phyloP scores from a whole-genome alignment of 345 rosid genomes.

The Aurinia saxatilis region DNA sequence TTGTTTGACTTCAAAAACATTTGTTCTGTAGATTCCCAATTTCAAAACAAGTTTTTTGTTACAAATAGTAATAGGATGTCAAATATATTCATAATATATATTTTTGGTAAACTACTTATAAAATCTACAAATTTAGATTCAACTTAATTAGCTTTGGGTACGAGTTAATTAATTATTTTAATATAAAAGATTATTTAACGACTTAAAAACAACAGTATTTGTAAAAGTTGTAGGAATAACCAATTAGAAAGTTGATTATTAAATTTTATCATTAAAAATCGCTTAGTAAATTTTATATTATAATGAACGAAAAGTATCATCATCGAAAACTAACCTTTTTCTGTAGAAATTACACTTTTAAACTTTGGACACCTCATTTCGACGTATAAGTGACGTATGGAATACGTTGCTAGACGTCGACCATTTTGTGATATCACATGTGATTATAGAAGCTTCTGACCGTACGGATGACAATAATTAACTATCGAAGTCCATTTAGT shows the following conservation, averaged over 20 bases:
- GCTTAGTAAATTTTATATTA: no score
- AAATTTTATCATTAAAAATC: no score
- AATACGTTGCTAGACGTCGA: conserved; percentile 15
- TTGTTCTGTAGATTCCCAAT: neutral
- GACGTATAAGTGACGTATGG: conserved; percentile 23
- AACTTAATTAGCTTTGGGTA: neutral
- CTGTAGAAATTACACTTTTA: no score
- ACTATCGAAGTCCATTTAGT: conserved; percentile 16
- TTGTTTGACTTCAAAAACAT: neutral
- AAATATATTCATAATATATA: neutral
- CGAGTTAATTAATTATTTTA: neutral
- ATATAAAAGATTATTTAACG: neutral
- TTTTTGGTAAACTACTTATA: neutral
- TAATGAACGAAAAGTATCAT: no score
- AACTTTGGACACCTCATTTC: neutral
- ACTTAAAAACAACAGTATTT: no score
- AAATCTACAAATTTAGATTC: neutral
- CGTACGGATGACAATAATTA: conserved; percentile 16
- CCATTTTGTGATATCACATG: neutral
- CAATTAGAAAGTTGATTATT: no score
- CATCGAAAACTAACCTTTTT: no score
- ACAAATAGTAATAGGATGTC: neutral
- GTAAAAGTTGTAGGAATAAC: no score
- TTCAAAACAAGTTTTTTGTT: neutral
- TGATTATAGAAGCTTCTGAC: conserved; percentile 24